Evolutionary conservation across 2,329 filamentous ascomycete genomes (phyloP).

Genomic region (Talaromyces sp.): DNA sequence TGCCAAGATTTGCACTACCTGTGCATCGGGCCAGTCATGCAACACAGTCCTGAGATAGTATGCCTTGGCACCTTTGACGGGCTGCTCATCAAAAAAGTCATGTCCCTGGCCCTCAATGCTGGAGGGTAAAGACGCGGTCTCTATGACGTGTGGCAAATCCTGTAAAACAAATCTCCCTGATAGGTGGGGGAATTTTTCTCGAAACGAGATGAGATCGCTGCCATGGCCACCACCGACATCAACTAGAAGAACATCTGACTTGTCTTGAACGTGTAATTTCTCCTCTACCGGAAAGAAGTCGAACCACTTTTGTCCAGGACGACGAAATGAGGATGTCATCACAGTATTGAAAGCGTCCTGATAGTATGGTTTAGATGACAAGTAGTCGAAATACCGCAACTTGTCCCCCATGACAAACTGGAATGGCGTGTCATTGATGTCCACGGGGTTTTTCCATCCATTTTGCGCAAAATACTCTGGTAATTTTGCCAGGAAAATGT

Average conservation of each 20-base stretch:
- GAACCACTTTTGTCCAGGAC: constrained; percentile 11
- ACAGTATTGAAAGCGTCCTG: constrained; percentile 23
- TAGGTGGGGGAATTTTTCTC: background rate
- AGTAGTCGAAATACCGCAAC: constrained; percentile 22
- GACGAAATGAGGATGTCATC: constrained; percentile 15
- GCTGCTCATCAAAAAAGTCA: constrained; percentile 18
- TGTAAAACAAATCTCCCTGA: background rate
- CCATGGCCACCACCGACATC: constrained; percentile 5
- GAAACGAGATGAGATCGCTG: background rate
- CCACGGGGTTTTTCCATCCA: constrained; percentile 22
- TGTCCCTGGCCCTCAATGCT: constrained; percentile 2
- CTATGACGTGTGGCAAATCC: background rate
- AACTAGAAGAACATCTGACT: background rate
- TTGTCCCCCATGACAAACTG: constrained; percentile 20
- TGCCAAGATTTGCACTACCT: constrained; percentile 14
- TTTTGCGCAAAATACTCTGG: constrained; percentile 23
- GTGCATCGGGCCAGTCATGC: constrained; percentile 23
- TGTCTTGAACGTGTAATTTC: background rate
- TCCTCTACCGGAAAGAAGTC: constrained; percentile 15
- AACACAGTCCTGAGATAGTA: constrained; percentile 24
- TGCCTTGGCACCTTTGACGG: constrained; percentile 16
- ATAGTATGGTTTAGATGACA: constrained; percentile 15
- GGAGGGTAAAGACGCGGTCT: background rate
- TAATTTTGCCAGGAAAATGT: constrained; percentile 8
- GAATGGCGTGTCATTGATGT: constrained; percentile 23